Conservation (phyloP, 1,139 yeast species). For the Sugiyamaella sp. region DNA sequence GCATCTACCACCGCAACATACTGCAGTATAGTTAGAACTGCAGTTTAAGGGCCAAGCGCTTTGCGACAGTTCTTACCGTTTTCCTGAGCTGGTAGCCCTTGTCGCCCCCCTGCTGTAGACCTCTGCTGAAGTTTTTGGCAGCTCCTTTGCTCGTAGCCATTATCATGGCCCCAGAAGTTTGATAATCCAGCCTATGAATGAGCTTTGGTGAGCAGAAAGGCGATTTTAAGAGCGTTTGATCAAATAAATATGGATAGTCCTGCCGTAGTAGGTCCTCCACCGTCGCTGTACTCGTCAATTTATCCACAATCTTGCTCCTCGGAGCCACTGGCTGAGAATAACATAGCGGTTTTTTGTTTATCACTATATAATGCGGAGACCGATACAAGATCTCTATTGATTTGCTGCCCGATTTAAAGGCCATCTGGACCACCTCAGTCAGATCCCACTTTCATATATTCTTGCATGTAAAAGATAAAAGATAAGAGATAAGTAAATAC, state of each 20-base stretch:
- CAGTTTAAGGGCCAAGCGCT: not conserved
- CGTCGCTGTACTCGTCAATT: constrained; percentile 12
- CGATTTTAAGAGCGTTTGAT: constrained; percentile 11
- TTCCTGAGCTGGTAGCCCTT: constrained; percentile 31
- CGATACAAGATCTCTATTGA: constrained; percentile 16
- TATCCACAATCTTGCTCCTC: constrained; percentile 2
- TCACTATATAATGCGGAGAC: constrained; percentile 29
- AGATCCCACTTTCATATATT: not conserved
- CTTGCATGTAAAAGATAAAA: not conserved
- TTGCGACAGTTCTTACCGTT: constrained; percentile 22
- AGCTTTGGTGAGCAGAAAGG: constrained; percentile 36
- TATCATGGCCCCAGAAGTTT: constrained; percentile 39
- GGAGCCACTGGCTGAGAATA: constrained; percentile 32
- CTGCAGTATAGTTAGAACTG: constrained; percentile 6
- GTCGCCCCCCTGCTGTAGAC: constrained; percentile 18
- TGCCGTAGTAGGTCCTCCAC: constrained; percentile 26
- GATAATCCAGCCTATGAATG: constrained; percentile 38
- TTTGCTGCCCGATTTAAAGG: not conserved
- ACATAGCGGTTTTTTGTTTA: constrained; percentile 34
- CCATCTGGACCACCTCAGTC: not conserved
- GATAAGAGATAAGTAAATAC: not conserved
- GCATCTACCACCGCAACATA: constrained; percentile 26
- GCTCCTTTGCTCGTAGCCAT: constrained; percentile 35
- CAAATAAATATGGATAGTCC: constrained; percentile 31
- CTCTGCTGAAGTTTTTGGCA: constrained; percentile 32